Conservation (phyloP, 192 early-diverging fungal species). For the Borealophlyctis nickersoniae region DNA sequence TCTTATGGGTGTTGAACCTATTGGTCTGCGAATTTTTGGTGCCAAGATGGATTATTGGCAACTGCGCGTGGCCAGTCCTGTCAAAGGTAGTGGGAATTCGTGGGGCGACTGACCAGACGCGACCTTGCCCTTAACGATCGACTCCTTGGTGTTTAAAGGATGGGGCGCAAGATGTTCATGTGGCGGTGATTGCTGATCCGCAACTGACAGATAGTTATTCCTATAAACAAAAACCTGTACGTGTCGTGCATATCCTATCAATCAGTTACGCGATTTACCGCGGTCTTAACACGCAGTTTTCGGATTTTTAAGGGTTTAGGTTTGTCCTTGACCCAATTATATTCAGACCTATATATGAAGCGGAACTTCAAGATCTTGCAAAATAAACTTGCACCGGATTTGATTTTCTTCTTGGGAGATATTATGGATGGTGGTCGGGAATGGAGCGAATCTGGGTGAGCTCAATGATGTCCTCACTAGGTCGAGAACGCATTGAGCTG, state of each 20-base stretch:
- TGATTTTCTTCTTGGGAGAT: constrained; percentile 79
- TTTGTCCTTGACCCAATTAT: constrained; percentile 66
- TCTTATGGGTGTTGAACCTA: constrained; percentile 41
- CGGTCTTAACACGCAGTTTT: not conserved
- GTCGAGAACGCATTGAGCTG: not conserved
- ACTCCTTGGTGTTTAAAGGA: constrained; percentile 6
- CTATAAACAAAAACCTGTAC: constrained; percentile 58
- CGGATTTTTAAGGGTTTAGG: constrained; percentile 48
- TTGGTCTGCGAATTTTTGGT: constrained; percentile 40
- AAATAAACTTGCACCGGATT: constrained; percentile 52
- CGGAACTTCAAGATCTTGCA: constrained; percentile 71
- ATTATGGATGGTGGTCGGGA: constrained; percentile 65
- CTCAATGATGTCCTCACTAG: not conserved
- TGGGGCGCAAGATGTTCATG: constrained; percentile 10
- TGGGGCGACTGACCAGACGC: not conserved
- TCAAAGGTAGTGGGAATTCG: not conserved
- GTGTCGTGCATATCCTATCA: not conserved
- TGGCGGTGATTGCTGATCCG: constrained; percentile 84
- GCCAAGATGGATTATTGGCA: constrained; percentile 10
- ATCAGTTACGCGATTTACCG: not conserved
- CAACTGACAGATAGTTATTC: constrained; percentile 91
- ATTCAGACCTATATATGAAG: constrained; percentile 82
- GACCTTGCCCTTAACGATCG: not conserved
- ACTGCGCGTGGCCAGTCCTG: constrained; percentile 7
- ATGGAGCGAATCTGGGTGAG: constrained; percentile 33